Evolutionary conservation across 352 stramenopile species (phyloP).

Genomic region (Phytophthora pini): DNA sequence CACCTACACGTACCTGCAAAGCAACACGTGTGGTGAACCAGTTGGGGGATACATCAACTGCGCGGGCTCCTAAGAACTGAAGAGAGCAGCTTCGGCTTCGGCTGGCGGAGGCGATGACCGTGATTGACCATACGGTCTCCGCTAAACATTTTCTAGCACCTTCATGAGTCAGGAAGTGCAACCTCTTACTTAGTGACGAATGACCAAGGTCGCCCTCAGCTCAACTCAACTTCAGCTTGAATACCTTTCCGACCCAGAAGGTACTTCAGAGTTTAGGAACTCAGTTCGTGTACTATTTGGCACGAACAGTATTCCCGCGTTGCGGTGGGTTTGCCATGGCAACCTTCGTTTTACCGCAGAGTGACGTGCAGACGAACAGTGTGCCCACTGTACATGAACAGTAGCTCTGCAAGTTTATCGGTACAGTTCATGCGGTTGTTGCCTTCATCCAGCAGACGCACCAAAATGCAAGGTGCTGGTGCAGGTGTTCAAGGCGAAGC

Average conservation of each 20-base stretch:
- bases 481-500: slow-evolving; percentile 7
- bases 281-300: not conserved
- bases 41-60: slow-evolving; percentile 12
- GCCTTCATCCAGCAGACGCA: slow-evolving; percentile 15
- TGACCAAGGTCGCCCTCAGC: not conserved
- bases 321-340: not conserved
- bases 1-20: not conserved
- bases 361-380: not conserved
- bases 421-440: slow-evolving; percentile 12
- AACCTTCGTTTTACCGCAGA: not conserved
- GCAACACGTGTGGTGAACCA: slow-evolving; percentile 7
- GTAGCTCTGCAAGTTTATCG: slow-evolving; percentile 2
- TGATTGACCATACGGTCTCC: slow-evolving; percentile 10
- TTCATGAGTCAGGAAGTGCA: slow-evolving; percentile 5
- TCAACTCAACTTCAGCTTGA: slow-evolving; percentile 4
- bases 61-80: slow-evolving; percentile 1
- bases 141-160: not conserved
- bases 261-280: slow-evolving; percentile 1
- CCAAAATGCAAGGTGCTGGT: slow-evolving; percentile 12
- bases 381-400: not conserved
- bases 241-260: slow-evolving; percentile 1
- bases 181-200: not conserved
- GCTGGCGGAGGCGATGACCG: slow-evolving; percentile 7
- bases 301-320: not conserved
- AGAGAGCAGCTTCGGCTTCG: slow-evolving; percentile 22